Conservation (phyloP, 2,329 filamentous ascomycete genomes). For the Xylaria sp. region DNA sequence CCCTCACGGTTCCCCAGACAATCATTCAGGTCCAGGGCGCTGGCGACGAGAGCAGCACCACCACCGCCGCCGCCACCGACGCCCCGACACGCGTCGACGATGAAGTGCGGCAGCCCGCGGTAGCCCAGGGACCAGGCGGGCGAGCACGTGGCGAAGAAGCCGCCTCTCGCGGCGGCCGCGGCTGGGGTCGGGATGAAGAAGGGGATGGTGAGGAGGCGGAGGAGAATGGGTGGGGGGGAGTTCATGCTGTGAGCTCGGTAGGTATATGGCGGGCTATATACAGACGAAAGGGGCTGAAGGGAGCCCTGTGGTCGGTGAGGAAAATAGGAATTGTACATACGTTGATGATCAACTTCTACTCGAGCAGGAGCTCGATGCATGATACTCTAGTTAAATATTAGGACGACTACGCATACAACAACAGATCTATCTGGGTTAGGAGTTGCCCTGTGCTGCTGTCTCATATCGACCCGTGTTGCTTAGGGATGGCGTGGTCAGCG, state of each 20-base stretch:
- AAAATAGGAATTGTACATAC: too few species aligned
- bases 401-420: neutral
- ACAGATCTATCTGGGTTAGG: neutral
- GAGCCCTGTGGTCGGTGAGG: too few species aligned
- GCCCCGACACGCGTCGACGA: neutral
- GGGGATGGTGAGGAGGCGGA: neutral
- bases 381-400: neutral
- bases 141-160: conserved; percentile 1
- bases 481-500: neutral
- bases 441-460: neutral
- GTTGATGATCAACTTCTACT: too few species aligned
- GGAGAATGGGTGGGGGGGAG: neutral
- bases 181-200: too few species aligned
- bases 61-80: neutral
- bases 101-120: neutral
- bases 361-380: neutral
- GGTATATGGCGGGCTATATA: neutral
- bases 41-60: conserved; percentile 1
- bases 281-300: neutral
- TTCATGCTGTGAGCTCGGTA: neutral
- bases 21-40: conserved; percentile 5
- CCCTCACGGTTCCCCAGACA: conserved; percentile 4
- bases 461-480: neutral
- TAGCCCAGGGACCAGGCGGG: neutral
- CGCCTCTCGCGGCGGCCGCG: neutral